A percentile compares a stretch with the other conserved stretches of the same genome.
Conservation (phyloP, 148 eudicot species). For the Camellia granthamiana region DNA sequence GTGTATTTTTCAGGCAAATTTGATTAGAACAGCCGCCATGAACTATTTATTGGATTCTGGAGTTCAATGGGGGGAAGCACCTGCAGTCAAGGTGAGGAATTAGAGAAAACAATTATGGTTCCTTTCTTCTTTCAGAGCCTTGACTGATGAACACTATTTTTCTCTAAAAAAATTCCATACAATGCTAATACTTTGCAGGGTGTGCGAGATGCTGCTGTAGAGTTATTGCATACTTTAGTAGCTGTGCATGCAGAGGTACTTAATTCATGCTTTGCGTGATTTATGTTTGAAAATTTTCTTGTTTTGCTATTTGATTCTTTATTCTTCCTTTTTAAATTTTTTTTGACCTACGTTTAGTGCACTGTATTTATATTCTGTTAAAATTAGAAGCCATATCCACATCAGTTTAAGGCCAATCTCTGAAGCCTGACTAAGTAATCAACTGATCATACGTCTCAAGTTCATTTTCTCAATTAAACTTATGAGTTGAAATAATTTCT, state of each 20-base stretch:
- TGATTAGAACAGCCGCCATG: slow-evolving; percentile 78
- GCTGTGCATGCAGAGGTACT: slow-evolving; percentile 98
- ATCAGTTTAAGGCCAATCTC: slow-evolving; percentile 3
- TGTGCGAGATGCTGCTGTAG: slow-evolving; percentile 95
- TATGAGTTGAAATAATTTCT: slow-evolving; percentile 4
- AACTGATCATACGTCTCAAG: not conserved
- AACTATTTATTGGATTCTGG: slow-evolving; percentile 92
- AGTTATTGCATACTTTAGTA: slow-evolving; percentile 77
- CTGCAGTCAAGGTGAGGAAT: slow-evolving; percentile 74
- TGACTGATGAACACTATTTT: not conserved
- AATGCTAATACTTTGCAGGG: slow-evolving; percentile 51
- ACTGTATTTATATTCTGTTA: not conserved
- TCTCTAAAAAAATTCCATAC: slow-evolving; percentile 7
- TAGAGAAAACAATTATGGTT: slow-evolving; percentile 9
- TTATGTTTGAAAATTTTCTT: not conserved
- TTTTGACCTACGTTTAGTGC: not conserved
- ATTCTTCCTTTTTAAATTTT: not conserved
- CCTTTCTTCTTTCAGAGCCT: not conserved
- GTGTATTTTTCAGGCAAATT: slow-evolving; percentile 54
- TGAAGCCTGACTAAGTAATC: not conserved
- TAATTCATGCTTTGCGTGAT: not conserved
- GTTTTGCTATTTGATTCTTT: not conserved
- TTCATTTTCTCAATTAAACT: not conserved
- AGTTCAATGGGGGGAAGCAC: slow-evolving; percentile 91
- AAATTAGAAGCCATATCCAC: not conserved